Evolutionary conservation across 129 eudicot species (phyloP).

Genomic region (Solidago caesia): DNA sequence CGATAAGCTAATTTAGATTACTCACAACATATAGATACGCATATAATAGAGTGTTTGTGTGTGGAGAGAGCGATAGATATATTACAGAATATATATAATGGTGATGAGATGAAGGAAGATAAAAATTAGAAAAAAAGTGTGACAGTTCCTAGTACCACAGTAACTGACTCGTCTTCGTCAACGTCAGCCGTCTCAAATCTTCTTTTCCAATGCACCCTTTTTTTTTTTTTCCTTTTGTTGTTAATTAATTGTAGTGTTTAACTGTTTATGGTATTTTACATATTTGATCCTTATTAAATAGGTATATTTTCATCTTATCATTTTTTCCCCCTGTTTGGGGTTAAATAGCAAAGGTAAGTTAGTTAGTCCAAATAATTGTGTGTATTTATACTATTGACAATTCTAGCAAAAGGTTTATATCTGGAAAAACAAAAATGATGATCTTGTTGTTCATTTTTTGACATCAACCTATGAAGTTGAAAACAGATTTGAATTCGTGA

Average conservation of each 20-base stretch:
- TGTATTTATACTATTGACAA: too few species aligned
- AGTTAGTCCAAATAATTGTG: too few species aligned
- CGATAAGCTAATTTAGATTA: not conserved
- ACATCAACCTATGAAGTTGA: too few species aligned
- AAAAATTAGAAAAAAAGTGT: not conserved
- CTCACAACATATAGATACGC: not conserved
- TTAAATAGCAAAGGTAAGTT: too few species aligned
- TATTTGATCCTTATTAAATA: too few species aligned
- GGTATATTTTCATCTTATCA: too few species aligned
- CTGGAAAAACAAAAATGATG: too few species aligned
- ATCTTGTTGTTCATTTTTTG: too few species aligned
- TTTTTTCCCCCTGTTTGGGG: too few species aligned
- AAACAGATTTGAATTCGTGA: too few species aligned
- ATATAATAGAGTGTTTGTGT: not conserved
- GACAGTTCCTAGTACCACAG: not conserved
- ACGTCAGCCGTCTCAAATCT: not conserved
- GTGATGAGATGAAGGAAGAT: not conserved
- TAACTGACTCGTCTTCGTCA: slow-evolving; percentile 1
- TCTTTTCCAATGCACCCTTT: not conserved
- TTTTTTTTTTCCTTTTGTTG: not conserved
- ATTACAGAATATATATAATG: not conserved
- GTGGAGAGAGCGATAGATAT: not conserved
- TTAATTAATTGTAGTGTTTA: not conserved
- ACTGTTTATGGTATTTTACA: too few species aligned
- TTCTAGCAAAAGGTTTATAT: too few species aligned